phyloP scores from a whole-genome alignment of 139 green algal genomes.

The Ostreobium quekettii region DNA sequence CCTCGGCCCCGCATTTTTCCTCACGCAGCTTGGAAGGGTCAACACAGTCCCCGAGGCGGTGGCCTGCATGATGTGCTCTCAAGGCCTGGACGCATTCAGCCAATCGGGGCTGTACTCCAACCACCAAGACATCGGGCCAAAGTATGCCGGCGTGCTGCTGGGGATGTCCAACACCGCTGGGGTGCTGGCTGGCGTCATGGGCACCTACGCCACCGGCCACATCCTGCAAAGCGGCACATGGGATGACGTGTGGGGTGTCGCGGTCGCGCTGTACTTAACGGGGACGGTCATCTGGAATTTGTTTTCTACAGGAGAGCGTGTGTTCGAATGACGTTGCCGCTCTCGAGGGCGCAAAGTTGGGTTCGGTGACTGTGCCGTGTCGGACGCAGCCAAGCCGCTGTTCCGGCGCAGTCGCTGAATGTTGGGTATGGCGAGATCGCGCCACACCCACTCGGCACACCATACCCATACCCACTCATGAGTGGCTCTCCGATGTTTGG shows the following conservation, averaged over 20 bases:
- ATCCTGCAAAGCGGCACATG: conserved; percentile 73
- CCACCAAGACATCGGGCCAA: conserved; percentile 92
- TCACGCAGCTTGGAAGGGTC: conserved; percentile 70
- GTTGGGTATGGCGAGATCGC: too few relatives aligned
- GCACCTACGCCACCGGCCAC: conserved; percentile 76
- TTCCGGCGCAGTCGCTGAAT: too few relatives aligned
- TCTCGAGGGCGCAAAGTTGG: background rate
- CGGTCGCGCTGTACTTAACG: conserved; percentile 86
- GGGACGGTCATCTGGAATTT: conserved; percentile 88
- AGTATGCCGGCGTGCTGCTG: conserved; percentile 91
- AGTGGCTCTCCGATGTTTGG: too few relatives aligned
- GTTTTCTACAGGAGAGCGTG: conserved; percentile 76
- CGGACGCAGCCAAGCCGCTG: too few relatives aligned
- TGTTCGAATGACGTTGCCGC: conserved; percentile 63
- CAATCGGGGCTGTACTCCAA: conserved; percentile 96
- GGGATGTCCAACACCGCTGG: conserved; percentile 95
- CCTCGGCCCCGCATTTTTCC: conserved; percentile 88
- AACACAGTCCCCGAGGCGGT: conserved; percentile 56
- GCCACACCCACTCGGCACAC: too few relatives aligned
- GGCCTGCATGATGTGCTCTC: conserved; percentile 84
- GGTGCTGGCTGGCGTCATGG: conserved; percentile 89
- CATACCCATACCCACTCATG: too few relatives aligned
- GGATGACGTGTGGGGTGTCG: conserved; percentile 75
- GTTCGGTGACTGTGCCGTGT: background rate
- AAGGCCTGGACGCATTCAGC: conserved; percentile 86